phyloP scores from a whole-genome alignment of 2,329 filamentous ascomycete species.

The Polytolypa hystricis region DNA sequence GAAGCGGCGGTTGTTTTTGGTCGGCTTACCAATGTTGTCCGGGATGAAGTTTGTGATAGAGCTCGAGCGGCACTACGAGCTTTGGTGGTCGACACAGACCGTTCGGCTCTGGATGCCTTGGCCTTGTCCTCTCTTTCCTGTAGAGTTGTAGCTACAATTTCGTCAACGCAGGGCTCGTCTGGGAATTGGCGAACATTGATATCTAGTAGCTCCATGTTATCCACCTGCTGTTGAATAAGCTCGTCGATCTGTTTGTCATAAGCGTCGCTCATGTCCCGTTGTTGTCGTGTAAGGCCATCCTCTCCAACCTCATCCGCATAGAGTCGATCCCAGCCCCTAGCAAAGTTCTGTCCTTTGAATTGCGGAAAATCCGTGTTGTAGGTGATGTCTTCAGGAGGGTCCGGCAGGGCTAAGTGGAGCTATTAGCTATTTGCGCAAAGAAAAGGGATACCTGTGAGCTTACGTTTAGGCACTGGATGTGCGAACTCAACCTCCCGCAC shows the following conservation, averaged over 20 bases:
- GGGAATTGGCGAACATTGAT: conserved; percentile 41
- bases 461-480: conserved; percentile 56
- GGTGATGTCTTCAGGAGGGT: conserved; percentile 34
- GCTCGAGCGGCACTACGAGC: conserved; percentile 31
- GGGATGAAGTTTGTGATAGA: conserved; percentile 26
- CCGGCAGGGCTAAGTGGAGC: conserved; percentile 27
- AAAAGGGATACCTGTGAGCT: too few species aligned
- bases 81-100: conserved; percentile 28
- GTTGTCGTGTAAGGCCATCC: conserved; percentile 54
- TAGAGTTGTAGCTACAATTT: conserved; percentile 19
- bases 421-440: conserved; percentile 2
- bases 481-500: conserved; percentile 82
- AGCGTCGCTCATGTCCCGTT: conserved; percentile 55
- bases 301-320: conserved; percentile 37
- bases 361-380: conserved; percentile 41
- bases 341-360: conserved; percentile 44
- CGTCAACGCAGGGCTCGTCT: conserved; percentile 24
- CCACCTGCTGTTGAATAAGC: conserved; percentile 55
- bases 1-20: conserved; percentile 25
- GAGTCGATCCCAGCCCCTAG: conserved; percentile 39
- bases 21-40: conserved; percentile 19
- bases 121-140: conserved; percentile 18
- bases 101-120: conserved; percentile 17
- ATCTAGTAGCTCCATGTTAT: conserved; percentile 51
- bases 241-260: conserved; percentile 55